A percentile compares a stretch with the other conserved stretches of the same genome.
Evolutionary conservation across 148 eudicot species (phyloP).

Genomic region (Pharnaceum exiguum): DNA sequence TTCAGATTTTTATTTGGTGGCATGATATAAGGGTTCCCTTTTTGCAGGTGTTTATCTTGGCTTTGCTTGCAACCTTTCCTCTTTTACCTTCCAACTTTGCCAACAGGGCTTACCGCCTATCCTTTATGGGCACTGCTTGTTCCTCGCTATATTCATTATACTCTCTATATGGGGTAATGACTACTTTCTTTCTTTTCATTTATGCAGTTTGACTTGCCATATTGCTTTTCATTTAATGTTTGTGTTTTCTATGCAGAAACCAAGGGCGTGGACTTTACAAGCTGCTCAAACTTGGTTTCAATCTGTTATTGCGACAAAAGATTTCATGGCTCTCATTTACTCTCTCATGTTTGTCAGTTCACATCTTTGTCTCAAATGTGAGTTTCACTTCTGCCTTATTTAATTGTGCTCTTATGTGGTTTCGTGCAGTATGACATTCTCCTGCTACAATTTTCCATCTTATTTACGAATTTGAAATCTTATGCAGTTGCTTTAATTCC

Average conservation of each 20-base stretch:
- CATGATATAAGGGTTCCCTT: constrained; percentile 1
- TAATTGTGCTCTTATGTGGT: neutral
- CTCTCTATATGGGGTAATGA: constrained; percentile 91
- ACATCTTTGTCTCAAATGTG: constrained; percentile 78
- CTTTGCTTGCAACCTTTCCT: constrained; percentile 78
- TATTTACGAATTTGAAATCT: constrained; percentile 5
- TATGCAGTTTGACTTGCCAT: neutral
- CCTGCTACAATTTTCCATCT: neutral
- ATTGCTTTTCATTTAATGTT: neutral
- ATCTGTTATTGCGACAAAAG: constrained; percentile 77
- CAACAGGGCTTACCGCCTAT: constrained; percentile 76
- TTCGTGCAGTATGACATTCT: neutral
- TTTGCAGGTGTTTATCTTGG: constrained; percentile 82
- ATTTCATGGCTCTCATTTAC: constrained; percentile 79
- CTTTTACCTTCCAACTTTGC: constrained; percentile 68
- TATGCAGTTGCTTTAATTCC: constrained; percentile 88
- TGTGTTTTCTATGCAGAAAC: constrained; percentile 52
- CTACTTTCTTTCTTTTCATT: constrained; percentile 2
- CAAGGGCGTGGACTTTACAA: constrained; percentile 89
- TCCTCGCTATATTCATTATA: constrained; percentile 86
- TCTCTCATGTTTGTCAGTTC: constrained; percentile 85
- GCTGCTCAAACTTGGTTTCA: constrained; percentile 90
- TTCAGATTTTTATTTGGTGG: constrained; percentile 1
- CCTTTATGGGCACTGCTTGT: constrained; percentile 86
- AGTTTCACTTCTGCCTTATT: constrained; percentile 22